phyloP scores from a whole-genome alignment of 2,329 filamentous ascomycete genomes.

The Mollisia scopiformis region DNA sequence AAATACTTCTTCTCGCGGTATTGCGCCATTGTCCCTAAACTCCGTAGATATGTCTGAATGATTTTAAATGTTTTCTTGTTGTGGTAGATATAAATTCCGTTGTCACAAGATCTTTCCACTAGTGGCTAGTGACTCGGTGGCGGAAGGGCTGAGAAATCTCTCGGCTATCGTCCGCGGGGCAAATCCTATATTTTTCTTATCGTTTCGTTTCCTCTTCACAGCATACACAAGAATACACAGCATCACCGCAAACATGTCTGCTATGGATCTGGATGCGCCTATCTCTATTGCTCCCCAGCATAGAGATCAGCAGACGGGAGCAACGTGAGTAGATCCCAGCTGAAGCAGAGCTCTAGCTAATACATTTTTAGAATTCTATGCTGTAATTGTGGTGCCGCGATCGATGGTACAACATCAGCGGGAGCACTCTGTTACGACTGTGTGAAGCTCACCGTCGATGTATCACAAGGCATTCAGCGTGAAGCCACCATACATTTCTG shows the following conservation, averaged over 20 bases:
- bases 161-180: constrained; percentile 22
- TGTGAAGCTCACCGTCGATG: constrained; percentile 91
- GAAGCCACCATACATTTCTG: constrained; percentile 91
- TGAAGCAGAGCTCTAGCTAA: constrained; percentile 17
- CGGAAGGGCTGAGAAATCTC: constrained; percentile 17
- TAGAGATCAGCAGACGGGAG: constrained; percentile 40
- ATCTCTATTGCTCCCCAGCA: constrained; percentile 49
- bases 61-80: too few relatives aligned
- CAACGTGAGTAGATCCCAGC: constrained; percentile 51
- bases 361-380: constrained; percentile 75
- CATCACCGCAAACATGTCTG: constrained; percentile 48
- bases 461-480: constrained; percentile 86
- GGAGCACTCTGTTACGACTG: constrained; percentile 96
- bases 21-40: too few relatives aligned
- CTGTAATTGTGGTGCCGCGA: constrained; percentile 95
- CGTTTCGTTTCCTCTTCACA: constrained; percentile 18
- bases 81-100: too few relatives aligned
- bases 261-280: constrained; percentile 61
- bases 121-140: constrained; percentile 1
- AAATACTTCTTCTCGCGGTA: too few relatives aligned
- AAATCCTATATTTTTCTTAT: constrained; percentile 30
- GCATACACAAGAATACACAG: constrained; percentile 13
- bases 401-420: constrained; percentile 85
- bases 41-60: too few relatives aligned
- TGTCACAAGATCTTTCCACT: too few relatives aligned